These are phyloP conservation scores for Ogataea pilisensis DNA, from an alignment of 805 yeast species.

Conservation along the genomic window DNA sequence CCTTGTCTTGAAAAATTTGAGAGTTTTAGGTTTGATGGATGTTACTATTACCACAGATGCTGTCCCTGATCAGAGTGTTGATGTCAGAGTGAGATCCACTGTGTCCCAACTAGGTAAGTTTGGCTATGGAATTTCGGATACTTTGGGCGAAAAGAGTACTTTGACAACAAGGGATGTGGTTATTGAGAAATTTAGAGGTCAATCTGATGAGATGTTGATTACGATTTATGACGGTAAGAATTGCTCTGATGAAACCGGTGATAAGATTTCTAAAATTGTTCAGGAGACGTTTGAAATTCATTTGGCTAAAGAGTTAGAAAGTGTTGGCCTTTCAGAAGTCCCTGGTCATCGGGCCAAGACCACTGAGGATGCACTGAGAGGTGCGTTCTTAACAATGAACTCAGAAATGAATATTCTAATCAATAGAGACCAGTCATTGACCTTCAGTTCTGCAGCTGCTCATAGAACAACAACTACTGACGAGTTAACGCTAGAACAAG, in stretches of 20 bases:
- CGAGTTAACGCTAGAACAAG: conserved; percentile 59
- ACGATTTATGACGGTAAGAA: conserved; percentile 84
- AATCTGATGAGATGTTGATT: conserved; percentile 72
- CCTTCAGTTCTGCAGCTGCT: conserved; percentile 43
- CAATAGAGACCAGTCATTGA: conserved; percentile 40
- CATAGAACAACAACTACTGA: conserved; percentile 47
- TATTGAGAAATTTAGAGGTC: conserved; percentile 81
- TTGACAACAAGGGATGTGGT: conserved; percentile 81
- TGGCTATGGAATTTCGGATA: conserved; percentile 90
- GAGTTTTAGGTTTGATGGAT: conserved; percentile 85
- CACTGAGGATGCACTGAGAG: conserved; percentile 71
- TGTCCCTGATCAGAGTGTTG: conserved; percentile 82
- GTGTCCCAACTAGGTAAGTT: conserved; percentile 72
- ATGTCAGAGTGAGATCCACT: conserved; percentile 85
- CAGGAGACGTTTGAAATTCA: conserved; percentile 67
- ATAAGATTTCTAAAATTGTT: conserved; percentile 64
- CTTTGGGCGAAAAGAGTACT: conserved; percentile 61
- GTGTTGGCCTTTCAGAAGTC: conserved; percentile 30
- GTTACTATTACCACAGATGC: conserved; percentile 86
- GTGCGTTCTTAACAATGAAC: conserved; percentile 75
- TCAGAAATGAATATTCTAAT: conserved; percentile 70
- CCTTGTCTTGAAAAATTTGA: conserved; percentile 57
- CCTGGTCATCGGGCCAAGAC: conserved; percentile 41
- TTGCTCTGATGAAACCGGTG: conserved; percentile 52
- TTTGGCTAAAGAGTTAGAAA: conserved; percentile 62